Base-by-base conservation (phyloP, 2,329 filamentous ascomycete genomes). In the Aspergillus proliferans region DNA sequence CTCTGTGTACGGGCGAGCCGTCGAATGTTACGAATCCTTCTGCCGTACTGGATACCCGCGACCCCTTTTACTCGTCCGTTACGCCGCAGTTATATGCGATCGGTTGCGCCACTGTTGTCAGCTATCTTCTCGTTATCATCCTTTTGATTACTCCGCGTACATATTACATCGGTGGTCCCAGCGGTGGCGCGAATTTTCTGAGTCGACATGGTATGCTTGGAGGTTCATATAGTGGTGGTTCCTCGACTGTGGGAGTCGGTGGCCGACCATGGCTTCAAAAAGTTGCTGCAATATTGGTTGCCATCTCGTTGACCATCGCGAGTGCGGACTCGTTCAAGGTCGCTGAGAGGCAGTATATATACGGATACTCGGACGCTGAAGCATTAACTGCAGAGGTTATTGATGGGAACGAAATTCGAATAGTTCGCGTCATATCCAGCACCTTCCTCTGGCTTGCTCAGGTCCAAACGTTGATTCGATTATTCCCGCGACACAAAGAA, bases 381-480 rank as follows among this genome's bases (percentile, higher is more conserved):
- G 77, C 79, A 45, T 71, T 98, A 59, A 88, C 93, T 54, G 75
- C 82, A 43, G 77, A 87, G 61, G 92, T 98, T 14, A 83, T 95
- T 55, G 85, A 85, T 50, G 88, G 90, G 47, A 81, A 86, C 53
- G 87, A 95, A 67, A 85, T 98, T 56, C 89, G 93, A 58, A 82
- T 94, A 51, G 92, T 94, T 51, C 86, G 91, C 56, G 83, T 97
- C 58, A 89, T 98, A 55, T 97, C 92, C 15, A 90, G 95, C 69
- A 91, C 93, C 1, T 97, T 97, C 67, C 77, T 98, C 26, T 97
- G 93, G 92, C 82, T 98, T 36, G 93, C 93, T 1, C 93, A 98
- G 70, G 92, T 95, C 1, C 93, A 98, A 72, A 98, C 93, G 0
- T 73, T 98, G 50, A 97, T 97, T 59, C 86, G 93, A 47, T 77